Evolutionary conservation across 352 stramenopile genomes (phyloP).

Genomic region (Pythium insidiosum): DNA sequence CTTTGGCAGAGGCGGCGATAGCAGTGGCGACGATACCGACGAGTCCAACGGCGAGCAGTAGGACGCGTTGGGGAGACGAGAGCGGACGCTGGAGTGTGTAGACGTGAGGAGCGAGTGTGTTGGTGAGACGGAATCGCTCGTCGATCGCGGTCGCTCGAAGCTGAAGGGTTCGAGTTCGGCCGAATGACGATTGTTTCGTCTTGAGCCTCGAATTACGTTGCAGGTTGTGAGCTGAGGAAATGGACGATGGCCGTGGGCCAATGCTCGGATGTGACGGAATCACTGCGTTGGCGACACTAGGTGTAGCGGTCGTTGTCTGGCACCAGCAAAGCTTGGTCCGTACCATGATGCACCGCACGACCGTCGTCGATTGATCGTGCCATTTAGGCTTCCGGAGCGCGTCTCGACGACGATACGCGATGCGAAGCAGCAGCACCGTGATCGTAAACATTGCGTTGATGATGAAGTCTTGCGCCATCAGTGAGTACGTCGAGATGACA

Average conservation of each 20-base stretch:
- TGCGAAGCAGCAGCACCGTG: constrained; percentile 1
- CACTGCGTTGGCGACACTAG: neutral
- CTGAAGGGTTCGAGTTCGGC: neutral
- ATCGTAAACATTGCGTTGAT: constrained; percentile 3
- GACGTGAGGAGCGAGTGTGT: too few relatives aligned
- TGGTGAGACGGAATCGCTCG: neutral
- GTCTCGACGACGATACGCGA: constrained; percentile 1
- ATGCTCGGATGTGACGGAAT: neutral
- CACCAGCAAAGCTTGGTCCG: neutral
- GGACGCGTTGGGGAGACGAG: too few relatives aligned
- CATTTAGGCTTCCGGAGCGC: neutral
- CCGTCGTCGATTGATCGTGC: too few relatives aligned
- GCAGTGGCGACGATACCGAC: neutral
- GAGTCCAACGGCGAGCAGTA: too few relatives aligned
- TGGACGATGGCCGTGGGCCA: too few relatives aligned
- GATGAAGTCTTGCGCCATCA: neutral
- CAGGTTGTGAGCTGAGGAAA: too few relatives aligned
- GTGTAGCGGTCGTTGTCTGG: neutral
- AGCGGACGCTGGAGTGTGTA: too few relatives aligned
- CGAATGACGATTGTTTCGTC: too few relatives aligned
- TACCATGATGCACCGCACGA: neutral
- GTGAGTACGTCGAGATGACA: neutral
- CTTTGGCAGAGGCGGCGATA: too few relatives aligned
- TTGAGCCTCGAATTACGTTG: too few relatives aligned
- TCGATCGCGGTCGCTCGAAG: neutral